Evolutionary conservation across 1,139 yeast genomes (phyloP).

Genomic region (Pichia sp.): DNA sequence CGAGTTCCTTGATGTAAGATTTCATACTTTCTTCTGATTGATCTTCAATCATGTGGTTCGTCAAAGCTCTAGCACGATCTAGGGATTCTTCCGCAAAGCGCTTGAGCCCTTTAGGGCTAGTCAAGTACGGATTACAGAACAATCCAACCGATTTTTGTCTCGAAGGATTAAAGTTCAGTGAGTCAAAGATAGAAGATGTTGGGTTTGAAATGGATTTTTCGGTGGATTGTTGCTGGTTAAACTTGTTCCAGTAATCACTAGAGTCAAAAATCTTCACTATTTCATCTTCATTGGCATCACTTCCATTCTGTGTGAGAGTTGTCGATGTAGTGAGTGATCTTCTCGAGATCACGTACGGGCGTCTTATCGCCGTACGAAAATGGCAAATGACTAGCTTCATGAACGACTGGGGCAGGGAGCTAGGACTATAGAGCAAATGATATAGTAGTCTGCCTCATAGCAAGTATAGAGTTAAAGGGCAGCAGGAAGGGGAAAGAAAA

Average conservation of each 20-base stretch:
- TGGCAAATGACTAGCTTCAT: background rate
- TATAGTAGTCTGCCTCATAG: no score
- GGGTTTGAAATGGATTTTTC: background rate
- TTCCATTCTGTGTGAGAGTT: no score
- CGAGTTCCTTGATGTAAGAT: conserved; percentile 62
- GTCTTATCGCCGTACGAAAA: background rate
- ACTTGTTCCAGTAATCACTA: conserved; percentile 37
- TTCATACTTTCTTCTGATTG: conserved; percentile 43
- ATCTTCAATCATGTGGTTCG: conserved; percentile 50
- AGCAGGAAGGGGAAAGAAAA: background rate
- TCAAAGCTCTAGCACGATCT: conserved; percentile 57
- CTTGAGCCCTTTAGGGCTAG: conserved; percentile 64
- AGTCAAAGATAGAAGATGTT: background rate
- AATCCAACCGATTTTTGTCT: conserved; percentile 51
- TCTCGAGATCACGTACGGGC: background rate
- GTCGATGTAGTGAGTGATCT: background rate
- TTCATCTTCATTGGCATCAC: conserved; percentile 14
- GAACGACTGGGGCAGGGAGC: no score
- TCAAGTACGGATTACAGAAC: conserved; percentile 66
- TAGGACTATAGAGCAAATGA: no score
- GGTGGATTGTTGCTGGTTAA: conserved; percentile 19
- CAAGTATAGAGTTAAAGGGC: no score
- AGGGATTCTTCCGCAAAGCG: conserved; percentile 65
- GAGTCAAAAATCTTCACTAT: conserved; percentile 45
- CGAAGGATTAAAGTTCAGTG: background rate